Evolutionary conservation across 2,329 filamentous ascomycete genomes (phyloP).

Genomic region (Fusarium paranaense): DNA sequence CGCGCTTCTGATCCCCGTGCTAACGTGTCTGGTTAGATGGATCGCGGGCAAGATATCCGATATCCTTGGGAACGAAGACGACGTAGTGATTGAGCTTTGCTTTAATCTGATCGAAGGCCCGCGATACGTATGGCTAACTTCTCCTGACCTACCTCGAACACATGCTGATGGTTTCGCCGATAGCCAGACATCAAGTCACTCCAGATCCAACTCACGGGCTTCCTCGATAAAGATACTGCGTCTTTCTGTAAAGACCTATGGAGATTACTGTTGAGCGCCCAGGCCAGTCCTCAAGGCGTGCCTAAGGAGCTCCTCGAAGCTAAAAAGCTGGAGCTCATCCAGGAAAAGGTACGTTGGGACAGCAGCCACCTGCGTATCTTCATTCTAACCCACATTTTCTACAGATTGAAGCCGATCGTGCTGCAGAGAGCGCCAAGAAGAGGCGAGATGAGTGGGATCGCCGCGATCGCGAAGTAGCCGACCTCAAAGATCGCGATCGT

Average conservation of each 20-base stretch:
- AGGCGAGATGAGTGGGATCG: constrained; percentile 78
- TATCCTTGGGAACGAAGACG: constrained; percentile 92
- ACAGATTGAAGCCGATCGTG: constrained; percentile 84
- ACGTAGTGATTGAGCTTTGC: constrained; percentile 91
- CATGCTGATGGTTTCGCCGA: constrained; percentile 39
- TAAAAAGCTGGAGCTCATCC: constrained; percentile 93
- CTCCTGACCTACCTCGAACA: constrained; percentile 17
- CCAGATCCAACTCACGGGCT: constrained; percentile 94
- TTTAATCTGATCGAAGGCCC: constrained; percentile 78
- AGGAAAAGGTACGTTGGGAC: constrained; percentile 79
- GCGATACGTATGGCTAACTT: constrained; percentile 73
- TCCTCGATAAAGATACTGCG: constrained; percentile 91
- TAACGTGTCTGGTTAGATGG: constrained; percentile 73
- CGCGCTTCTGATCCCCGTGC: constrained; percentile 6
- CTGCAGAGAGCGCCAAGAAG: constrained; percentile 78
- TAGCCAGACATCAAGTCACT: constrained; percentile 96
- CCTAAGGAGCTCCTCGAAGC: constrained; percentile 95
- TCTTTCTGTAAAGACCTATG: constrained; percentile 94
- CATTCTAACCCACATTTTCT: constrained; percentile 7
- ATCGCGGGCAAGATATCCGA: constrained; percentile 89
- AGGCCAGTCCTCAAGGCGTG: constrained; percentile 88
- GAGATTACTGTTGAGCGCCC: constrained; percentile 90
- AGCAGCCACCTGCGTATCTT: neutral
- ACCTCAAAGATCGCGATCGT: constrained; percentile 74
- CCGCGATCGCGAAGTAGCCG: constrained; percentile 77